phyloP scores from a whole-genome alignment of 1,284 basidiomycete species.

The Trichosporon faecale region DNA sequence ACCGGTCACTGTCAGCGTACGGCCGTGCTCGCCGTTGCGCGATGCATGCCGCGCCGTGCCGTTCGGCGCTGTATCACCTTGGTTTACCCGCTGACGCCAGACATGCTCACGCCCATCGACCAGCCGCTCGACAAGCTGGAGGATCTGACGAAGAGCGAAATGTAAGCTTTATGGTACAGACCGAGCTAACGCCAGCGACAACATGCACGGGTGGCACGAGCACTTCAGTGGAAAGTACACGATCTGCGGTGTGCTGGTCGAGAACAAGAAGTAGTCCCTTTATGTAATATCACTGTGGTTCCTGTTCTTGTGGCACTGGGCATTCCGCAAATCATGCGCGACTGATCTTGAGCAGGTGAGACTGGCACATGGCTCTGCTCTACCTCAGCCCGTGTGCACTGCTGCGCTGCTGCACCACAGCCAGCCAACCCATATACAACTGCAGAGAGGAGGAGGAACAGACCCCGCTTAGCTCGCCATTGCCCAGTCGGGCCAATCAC shows the following conservation, averaged over 20 bases:
- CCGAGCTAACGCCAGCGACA: conserved; percentile 60
- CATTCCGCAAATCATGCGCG: neutral
- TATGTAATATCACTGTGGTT: neutral
- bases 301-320: neutral
- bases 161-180: conserved; percentile 60
- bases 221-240: conserved; percentile 87
- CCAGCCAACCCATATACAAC: too few relatives aligned
- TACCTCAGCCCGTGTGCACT: neutral
- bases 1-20: neutral
- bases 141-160: conserved; percentile 73
- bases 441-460: too few relatives aligned
- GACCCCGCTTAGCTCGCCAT: too few relatives aligned
- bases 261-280: conserved; percentile 4
- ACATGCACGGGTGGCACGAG: conserved; percentile 88
- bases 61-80: neutral
- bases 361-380: neutral
- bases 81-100: conserved; percentile 53
- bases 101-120: conserved; percentile 84
- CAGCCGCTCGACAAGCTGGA: conserved; percentile 77
- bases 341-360: neutral
- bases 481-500: neutral
- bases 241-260: conserved; percentile 67
- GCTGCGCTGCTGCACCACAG: too few relatives aligned
- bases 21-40: neutral
- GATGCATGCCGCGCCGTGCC: too few relatives aligned